phyloP scores from a whole-genome alignment of 495 filamentous ascomycete species.

The Chaetomium tenue region DNA sequence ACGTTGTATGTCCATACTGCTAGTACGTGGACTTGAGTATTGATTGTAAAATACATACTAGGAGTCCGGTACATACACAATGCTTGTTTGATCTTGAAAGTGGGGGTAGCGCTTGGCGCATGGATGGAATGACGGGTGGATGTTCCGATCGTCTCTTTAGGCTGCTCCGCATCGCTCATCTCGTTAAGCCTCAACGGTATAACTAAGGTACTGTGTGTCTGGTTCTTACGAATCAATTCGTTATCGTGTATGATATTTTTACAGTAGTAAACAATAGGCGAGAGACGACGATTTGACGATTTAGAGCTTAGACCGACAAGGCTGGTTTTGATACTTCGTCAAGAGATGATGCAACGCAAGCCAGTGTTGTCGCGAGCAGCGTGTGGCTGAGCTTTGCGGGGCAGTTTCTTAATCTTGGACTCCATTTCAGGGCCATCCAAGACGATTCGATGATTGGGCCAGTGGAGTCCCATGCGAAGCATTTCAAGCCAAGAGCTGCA shows the following conservation, averaged over 20 bases:
- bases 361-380: neutral
- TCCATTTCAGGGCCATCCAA: neutral
- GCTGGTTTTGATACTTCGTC: neutral
- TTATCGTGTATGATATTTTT: neutral
- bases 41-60: too few species aligned
- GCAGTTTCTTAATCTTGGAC: neutral
- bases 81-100: neutral
- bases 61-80: neutral
- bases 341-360: neutral
- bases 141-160: slow-evolving; percentile 12
- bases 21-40: too few species aligned
- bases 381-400: slow-evolving; percentile 4
- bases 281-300: too few species aligned
- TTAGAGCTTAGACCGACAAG: neutral
- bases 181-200: neutral
- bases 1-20: too few species aligned
- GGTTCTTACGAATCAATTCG: too few species aligned
- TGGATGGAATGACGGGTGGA: slow-evolving; percentile 10
- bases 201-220: too few species aligned
- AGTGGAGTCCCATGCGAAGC: slow-evolving; percentile 4
- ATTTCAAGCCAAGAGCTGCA: slow-evolving; percentile 12
- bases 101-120: neutral
- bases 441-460: slow-evolving; percentile 2
- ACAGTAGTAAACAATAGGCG: too few species aligned
- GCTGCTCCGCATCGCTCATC: slow-evolving; percentile 5